phyloP scores from a whole-genome alignment of 306 rosid genomes.

The Prinsepia uniflora region DNA sequence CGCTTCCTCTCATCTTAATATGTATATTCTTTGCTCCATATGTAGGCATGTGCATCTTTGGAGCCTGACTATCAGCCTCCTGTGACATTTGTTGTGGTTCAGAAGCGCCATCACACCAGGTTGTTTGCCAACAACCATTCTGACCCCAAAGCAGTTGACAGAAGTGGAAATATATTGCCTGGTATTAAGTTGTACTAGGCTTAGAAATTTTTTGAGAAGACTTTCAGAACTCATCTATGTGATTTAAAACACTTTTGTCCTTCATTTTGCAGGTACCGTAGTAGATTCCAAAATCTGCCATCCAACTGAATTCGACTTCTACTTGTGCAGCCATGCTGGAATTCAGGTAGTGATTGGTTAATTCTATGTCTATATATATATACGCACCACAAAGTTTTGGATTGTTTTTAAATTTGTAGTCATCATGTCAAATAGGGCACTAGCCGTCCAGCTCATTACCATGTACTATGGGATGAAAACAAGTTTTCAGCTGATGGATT shows the following conservation, averaged over 20 bases:
- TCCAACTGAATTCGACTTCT: slow-evolving; percentile 80
- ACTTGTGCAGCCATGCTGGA: slow-evolving; percentile 84
- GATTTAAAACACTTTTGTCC: neutral
- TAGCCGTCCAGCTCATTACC: slow-evolving; percentile 71
- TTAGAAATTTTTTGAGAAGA: neutral
- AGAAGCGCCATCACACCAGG: slow-evolving; percentile 73
- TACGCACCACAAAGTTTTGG: neutral
- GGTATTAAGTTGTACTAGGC: slow-evolving; percentile 27
- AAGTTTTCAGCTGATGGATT: slow-evolving; percentile 68
- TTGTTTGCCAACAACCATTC: slow-evolving; percentile 58
- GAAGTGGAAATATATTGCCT: slow-evolving; percentile 72
- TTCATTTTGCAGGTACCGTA: slow-evolving; percentile 54
- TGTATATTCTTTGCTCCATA: slow-evolving; percentile 1
- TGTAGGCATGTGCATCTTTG: slow-evolving; percentile 73
- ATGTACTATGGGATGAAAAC: slow-evolving; percentile 80
- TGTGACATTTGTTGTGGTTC: slow-evolving; percentile 78
- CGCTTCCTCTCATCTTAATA: slow-evolving; percentile 8
- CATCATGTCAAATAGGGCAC: slow-evolving; percentile 47
- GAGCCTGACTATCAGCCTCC: slow-evolving; percentile 82
- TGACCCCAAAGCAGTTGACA: slow-evolving; percentile 51
- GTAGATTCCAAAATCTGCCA: slow-evolving; percentile 84
- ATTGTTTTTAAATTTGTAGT: neutral
- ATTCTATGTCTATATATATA: neutral
- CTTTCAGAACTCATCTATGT: neutral
- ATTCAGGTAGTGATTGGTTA: slow-evolving; percentile 50